These are phyloP conservation scores for Alternaria consortialis DNA, from an alignment of 2,329 filamentous ascomycete species.

Conservation along the genomic window DNA sequence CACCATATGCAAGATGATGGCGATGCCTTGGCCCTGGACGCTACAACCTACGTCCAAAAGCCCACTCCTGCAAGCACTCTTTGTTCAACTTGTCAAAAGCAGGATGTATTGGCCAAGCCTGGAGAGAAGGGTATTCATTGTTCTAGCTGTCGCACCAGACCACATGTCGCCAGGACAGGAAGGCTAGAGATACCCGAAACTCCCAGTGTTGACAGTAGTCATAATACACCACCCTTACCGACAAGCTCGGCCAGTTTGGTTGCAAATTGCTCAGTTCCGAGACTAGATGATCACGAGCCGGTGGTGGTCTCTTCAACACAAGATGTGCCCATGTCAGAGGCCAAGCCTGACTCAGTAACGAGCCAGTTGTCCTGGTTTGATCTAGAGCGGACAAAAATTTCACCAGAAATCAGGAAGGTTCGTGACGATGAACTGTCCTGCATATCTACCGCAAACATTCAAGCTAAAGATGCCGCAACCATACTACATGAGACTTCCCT, in stretches of 20 bases:
- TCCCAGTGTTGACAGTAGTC: slow-evolving; percentile 8
- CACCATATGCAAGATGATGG: not conserved
- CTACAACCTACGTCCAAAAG: not conserved
- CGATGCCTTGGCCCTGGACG: not conserved
- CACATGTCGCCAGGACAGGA: not conserved
- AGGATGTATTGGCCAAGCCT: slow-evolving; percentile 5
- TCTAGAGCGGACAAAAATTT: not conserved
- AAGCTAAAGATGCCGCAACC: not conserved
- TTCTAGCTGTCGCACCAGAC: slow-evolving; percentile 17
- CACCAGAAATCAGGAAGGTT: slow-evolving; percentile 12
- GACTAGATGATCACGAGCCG: not conserved
- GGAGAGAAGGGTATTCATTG: slow-evolving; percentile 9
- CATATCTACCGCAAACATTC: not conserved
- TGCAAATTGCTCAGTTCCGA: not conserved
- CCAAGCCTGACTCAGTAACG: not conserved
- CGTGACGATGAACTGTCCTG: not conserved
- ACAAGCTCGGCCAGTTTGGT: not conserved
- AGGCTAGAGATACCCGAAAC: slow-evolving; percentile 29
- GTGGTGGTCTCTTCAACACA: not conserved
- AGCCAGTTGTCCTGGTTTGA: slow-evolving; percentile 11
- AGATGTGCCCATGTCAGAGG: not conserved
- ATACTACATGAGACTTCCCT: not conserved
- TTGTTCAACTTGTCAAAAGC: slow-evolving; percentile 26
- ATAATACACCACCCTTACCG: not conserved
- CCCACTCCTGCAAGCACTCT: not conserved